Percentiles rank a stretch among this genome's conserved stretches.
Evolutionary conservation across 2,329 filamentous ascomycete genomes (phyloP).

Genomic region (Sclerotinia minor): DNA sequence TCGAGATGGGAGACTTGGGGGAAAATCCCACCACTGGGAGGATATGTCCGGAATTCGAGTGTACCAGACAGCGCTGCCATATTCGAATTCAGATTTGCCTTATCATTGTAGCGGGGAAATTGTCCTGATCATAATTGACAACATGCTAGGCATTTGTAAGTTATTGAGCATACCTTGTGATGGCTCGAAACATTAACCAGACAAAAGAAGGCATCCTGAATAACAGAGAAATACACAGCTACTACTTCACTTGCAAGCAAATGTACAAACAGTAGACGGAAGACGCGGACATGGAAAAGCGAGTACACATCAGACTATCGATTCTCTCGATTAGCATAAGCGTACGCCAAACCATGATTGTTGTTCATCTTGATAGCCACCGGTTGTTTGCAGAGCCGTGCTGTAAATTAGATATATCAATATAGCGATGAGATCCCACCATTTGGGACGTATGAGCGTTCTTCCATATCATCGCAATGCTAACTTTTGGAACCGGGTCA

Average conservation of each 20-base stretch:
- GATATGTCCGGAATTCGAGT: neutral
- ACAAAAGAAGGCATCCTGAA: too few species aligned
- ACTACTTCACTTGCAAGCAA: too few species aligned
- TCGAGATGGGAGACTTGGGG: neutral
- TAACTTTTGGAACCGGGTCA: too few species aligned
- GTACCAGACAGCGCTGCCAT: neutral
- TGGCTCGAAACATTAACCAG: too few species aligned
- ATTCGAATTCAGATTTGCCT: neutral
- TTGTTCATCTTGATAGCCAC: neutral
- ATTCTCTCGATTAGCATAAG: neutral
- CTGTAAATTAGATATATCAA: neutral
- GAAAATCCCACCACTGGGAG: neutral
- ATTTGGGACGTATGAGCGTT: neutral
- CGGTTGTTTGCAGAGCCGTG: neutral
- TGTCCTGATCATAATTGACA: neutral
- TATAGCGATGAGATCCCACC: neutral
- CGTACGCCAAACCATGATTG: too few species aligned
- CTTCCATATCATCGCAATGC: neutral
- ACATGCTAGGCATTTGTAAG: too few species aligned
- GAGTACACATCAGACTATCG: too few species aligned
- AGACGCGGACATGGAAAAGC: too few species aligned
- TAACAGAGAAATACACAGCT: too few species aligned
- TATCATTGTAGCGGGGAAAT: too few species aligned
- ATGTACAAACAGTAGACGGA: too few species aligned
- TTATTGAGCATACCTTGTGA: too few species aligned